These are phyloP conservation scores for Persicaria maculosa DNA, from an alignment of 148 eudicot genomes.

Conservation along the genomic window DNA sequence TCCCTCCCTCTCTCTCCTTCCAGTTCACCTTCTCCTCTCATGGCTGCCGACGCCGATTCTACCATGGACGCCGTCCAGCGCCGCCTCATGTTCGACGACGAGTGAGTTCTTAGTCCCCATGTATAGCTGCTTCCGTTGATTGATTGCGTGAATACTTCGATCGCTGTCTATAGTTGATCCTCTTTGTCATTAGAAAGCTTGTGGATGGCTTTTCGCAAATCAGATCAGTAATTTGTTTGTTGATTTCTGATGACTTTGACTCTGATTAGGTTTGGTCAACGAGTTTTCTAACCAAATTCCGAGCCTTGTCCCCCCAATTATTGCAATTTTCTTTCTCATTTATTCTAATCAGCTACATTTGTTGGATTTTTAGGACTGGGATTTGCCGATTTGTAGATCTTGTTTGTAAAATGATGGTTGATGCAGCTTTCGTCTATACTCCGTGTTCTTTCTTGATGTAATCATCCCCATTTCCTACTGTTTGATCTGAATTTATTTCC, in stretches of 20 bases:
- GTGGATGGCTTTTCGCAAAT: not conserved
- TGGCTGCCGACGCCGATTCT: constrained; percentile 15
- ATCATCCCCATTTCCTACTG: no score
- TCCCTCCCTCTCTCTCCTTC: no score
- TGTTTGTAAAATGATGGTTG: not conserved
- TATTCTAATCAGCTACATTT: not conserved
- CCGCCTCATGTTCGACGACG: constrained; percentile 19
- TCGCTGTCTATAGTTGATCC: not conserved
- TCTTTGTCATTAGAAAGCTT: not conserved
- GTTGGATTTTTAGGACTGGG: not conserved
- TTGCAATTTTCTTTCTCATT: not conserved
- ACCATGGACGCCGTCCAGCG: constrained; percentile 20
- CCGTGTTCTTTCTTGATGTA: not conserved
- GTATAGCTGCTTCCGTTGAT: not conserved
- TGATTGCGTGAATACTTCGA: not conserved
- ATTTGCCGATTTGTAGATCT: not conserved
- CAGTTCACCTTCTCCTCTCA: not conserved
- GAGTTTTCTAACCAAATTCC: not conserved
- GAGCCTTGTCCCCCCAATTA: not conserved
- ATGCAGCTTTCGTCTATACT: not conserved
- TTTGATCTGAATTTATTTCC: constrained; percentile 1
- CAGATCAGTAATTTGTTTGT: not conserved
- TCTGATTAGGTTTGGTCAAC: not conserved
- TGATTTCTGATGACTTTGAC: not conserved
- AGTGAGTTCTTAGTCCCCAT: not conserved